Percentiles rank a stretch among this genome's conserved stretches.
These are phyloP conservation scores for Pseudohalonectria lignicola DNA, from an alignment of 2,329 filamentous ascomycete species.

Conservation along the genomic window DNA sequence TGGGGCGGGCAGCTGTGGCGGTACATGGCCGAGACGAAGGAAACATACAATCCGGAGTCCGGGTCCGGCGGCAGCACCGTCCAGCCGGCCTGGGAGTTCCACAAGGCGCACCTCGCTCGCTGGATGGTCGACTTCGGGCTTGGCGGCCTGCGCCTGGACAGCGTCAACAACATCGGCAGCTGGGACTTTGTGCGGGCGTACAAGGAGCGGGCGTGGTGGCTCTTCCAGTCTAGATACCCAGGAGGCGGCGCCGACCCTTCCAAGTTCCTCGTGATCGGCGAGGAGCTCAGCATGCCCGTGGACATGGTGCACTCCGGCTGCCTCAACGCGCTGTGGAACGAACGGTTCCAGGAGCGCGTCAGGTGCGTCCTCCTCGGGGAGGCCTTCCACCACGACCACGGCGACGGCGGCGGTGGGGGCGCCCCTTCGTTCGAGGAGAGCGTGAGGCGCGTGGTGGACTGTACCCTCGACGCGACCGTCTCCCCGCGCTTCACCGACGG, in stretches of 20 bases:
- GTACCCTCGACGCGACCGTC: conserved; percentile 7
- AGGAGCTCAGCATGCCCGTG: conserved; percentile 13
- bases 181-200: conserved; percentile 14
- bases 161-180: conserved; percentile 13
- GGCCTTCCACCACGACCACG: conserved; percentile 5
- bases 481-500: conserved; percentile 9
- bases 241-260: conserved; percentile 4
- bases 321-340: conserved; percentile 14
- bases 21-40: conserved; percentile 6
- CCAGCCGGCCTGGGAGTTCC: conserved; percentile 11
- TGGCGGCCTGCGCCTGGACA: conserved; percentile 13
- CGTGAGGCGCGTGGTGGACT: conserved; percentile 11
- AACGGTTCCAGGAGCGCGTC: conserved; percentile 11
- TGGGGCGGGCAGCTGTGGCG: conserved; percentile 11
- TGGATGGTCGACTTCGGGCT: conserved; percentile 14
- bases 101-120: conserved; percentile 10
- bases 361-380: conserved; percentile 10
- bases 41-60: conserved; percentile 10
- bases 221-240: conserved; percentile 7
- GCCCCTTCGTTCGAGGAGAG: conserved; percentile 13
- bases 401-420: background rate
- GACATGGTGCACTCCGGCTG: conserved; percentile 9
- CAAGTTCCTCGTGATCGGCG: conserved; percentile 13
- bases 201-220: conserved; percentile 11
- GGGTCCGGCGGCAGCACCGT: conserved; percentile 2